phyloP scores from a whole-genome alignment of 768 basidiomycete species.

The Leccinum variicolor region DNA sequence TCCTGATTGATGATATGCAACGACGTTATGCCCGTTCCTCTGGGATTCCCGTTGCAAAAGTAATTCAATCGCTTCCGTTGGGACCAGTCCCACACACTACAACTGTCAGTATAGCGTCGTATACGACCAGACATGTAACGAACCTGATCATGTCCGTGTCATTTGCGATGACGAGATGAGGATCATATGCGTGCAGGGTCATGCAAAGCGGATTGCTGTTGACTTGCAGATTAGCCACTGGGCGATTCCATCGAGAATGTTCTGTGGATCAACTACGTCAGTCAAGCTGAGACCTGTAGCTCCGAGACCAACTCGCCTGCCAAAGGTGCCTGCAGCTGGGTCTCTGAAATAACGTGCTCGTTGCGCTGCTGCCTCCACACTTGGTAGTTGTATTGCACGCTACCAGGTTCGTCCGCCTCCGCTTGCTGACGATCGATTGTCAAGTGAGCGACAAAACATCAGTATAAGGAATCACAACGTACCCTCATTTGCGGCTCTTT shows the following conservation, averaged over 20 bases:
- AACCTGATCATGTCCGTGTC: conserved; percentile 85
- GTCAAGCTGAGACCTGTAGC: conserved; percentile 19
- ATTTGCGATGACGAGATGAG: conserved; percentile 82
- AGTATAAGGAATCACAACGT: conserved; percentile 23
- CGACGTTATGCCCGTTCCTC: conserved; percentile 80
- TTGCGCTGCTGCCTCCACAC: conserved; percentile 92
- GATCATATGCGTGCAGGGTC: conserved; percentile 90
- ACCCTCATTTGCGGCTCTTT: conserved; percentile 99
- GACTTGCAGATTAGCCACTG: conserved; percentile 62
- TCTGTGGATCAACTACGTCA: conserved; percentile 37
- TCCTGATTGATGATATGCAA: conserved; percentile 95
- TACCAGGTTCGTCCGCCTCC: conserved; percentile 95
- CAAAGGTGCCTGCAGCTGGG: conserved; percentile 61
- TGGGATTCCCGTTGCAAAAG: conserved; percentile 88
- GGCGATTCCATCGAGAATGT: conserved; percentile 65
- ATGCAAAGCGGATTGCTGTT: conserved; percentile 65
- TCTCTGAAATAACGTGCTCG: conserved; percentile 71
- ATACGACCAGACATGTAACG: conserved; percentile 13
- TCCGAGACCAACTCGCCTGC: conserved; percentile 54
- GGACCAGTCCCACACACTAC: conserved; percentile 95
- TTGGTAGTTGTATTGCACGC: conserved; percentile 90
- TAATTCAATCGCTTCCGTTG: conserved; percentile 69
- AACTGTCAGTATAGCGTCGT: neutral
- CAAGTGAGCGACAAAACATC: conserved; percentile 7
- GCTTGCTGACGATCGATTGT: conserved; percentile 58